phyloP scores from a whole-genome alignment of 2,329 filamentous ascomycete genomes.

The Colletotrichum cordylinicola region DNA sequence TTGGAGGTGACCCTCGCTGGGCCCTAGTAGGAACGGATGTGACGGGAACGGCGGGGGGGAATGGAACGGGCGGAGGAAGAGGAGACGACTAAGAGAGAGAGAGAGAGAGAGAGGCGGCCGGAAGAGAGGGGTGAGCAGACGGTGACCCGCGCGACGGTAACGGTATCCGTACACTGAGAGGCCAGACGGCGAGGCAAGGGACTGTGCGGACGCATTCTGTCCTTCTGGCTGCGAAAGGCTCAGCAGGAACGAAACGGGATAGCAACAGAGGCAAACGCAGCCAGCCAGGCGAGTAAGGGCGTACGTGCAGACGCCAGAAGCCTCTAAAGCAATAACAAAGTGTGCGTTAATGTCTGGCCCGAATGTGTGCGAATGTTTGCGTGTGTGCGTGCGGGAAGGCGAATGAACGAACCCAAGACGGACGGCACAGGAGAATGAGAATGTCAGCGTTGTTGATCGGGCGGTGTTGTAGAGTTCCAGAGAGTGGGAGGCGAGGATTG shows the following conservation, averaged over 20 bases:
- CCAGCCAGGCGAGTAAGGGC: not conserved
- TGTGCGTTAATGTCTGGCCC: not conserved
- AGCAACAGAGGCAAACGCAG: not conserved
- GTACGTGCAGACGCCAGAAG: not conserved
- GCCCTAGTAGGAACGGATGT: conserved; percentile 12
- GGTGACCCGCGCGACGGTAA: not conserved
- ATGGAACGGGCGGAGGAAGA: not conserved
- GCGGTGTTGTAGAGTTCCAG: not conserved
- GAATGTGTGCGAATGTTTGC: not conserved
- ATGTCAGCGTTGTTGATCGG: not conserved
- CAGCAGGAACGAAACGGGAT: not conserved
- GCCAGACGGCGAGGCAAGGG: not conserved
- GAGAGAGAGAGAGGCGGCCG: not conserved
- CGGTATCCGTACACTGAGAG: not conserved
- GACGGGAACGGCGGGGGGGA: conserved; percentile 12
- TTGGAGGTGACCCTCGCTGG: conserved; percentile 4
- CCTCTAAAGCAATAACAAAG: not conserved
- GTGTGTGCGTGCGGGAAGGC: not conserved
- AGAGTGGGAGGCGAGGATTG: not conserved
- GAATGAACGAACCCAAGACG: not conserved
- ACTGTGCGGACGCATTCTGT: not conserved
- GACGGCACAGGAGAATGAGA: not conserved
- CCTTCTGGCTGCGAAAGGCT: not conserved
- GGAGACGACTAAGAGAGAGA: not conserved
- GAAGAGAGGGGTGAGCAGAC: not conserved